Evolutionary conservation across 2,329 filamentous ascomycete genomes (phyloP).

Genomic region (Rachicladosporium sp.): DNA sequence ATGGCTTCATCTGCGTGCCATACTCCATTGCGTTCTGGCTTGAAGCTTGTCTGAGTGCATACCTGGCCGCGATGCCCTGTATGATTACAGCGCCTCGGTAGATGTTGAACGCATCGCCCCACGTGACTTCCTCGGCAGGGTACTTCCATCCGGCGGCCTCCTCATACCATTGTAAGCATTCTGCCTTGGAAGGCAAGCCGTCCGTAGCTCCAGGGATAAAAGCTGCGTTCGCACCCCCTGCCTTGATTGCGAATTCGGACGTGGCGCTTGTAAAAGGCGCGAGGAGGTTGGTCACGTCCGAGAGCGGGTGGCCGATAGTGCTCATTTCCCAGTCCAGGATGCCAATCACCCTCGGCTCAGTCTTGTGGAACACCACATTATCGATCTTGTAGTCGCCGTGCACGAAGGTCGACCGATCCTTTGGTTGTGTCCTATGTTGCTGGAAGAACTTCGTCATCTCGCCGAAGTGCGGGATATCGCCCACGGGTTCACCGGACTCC

Average conservation of each 20-base stretch:
- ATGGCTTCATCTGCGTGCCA: constrained; percentile 53
- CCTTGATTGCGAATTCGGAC: constrained; percentile 24
- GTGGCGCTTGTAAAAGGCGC: constrained; percentile 32
- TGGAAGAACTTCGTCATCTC: constrained; percentile 70
- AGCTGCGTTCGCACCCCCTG: constrained; percentile 30
- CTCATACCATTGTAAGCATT: constrained; percentile 54
- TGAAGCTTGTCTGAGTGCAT: constrained; percentile 76
- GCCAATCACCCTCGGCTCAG: constrained; percentile 76
- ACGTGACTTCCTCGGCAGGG: constrained; percentile 46
- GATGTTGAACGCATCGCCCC: constrained; percentile 52
- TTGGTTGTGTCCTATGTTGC: constrained; percentile 56
- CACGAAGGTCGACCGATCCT: constrained; percentile 66
- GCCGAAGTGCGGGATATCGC: constrained; percentile 70
- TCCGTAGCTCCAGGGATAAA: constrained; percentile 53
- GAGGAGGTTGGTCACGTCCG: constrained; percentile 73
- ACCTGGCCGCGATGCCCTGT: constrained; percentile 89
- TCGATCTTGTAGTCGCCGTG: constrained; percentile 91
- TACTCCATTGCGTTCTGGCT: constrained; percentile 69
- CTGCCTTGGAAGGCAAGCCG: constrained; percentile 50
- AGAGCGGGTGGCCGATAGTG: constrained; percentile 89
- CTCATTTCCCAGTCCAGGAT: constrained; percentile 99
- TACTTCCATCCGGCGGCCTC: constrained; percentile 58
- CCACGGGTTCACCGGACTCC: constrained; percentile 65
- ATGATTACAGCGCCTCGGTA: constrained; percentile 50
- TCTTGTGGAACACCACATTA: constrained; percentile 63